Evolutionary conservation across 495 filamentous ascomycete genomes (phyloP), one percentile per base, ranked within the genome.

Genomic region (Platismatia glauca): DNA sequence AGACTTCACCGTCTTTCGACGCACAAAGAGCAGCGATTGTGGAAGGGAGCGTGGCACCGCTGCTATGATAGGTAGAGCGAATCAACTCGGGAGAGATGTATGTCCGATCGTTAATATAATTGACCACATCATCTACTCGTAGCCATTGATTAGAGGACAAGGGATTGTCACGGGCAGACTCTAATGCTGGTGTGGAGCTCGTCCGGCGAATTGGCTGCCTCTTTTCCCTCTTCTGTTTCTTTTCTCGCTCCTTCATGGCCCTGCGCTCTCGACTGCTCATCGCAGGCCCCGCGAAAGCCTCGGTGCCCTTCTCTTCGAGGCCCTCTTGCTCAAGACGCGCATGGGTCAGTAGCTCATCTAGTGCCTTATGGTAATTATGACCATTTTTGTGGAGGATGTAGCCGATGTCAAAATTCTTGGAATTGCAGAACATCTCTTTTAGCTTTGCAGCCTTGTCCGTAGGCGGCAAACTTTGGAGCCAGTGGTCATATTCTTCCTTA

Each of bases 341-440:
- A 8, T 86, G 78, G 60, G 86, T 94, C 15, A 96, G 78, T 4
- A 98, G 77, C 55, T 90, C 85, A 70, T 98, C 91, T 65, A 95
- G 85, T 2, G 91, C 82, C 24, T 79, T 78, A n/a, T 79, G 78
- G 24, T 85, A 77, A 68, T 89, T 80, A 4, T 83, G 80, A 46
- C 81, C 74, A 53, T 75, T 81, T 64, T 89, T 87, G 68, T 82
- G 81, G 55, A 97, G 73, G 0, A 81, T 81, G 59, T 82, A 81
- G 43, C 76, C 74, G 22, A 96, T 78, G 53, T 86, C 84, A 63
- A 86, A 84, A 1, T 70, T 70, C 34, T 83, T 83, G 18, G 90
- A 74, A 1, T 72, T 80, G 12, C 86, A 83, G 68, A 97, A 95
- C 72, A 94, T 90, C 24, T 82, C 78, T 7, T 69, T 66, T 24